These are phyloP conservation scores for cucumber (Cucumis sativus) DNA, from an alignment of 306 rosid genomes.

Conservation along the genomic window Cucumber_9930_V3 NC_026660.2:24410001-24410500, in stretches of 20 bases:
- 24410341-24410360: constrained; percentile 72
- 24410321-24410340: constrained; percentile 66
- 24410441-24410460: constrained; percentile 57
- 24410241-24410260: constrained; percentile 91
- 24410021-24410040: constrained; percentile 37
- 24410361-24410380: constrained; percentile 84
- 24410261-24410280: constrained; percentile 57
- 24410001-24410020: constrained; percentile 56
- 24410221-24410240: constrained; percentile 68
- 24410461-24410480: constrained; percentile 79
- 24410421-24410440: constrained; percentile 39
- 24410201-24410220: constrained; percentile 59
- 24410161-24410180: constrained; percentile 49
- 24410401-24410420: constrained; percentile 71
- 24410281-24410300: constrained; percentile 60
- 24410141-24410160: constrained; percentile 71
- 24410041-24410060: constrained; percentile 62
- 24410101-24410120: constrained; percentile 41
- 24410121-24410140: constrained; percentile 49
- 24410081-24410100: constrained; percentile 37
- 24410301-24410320: constrained; percentile 48
- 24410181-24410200: constrained; percentile 46
- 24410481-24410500: constrained; percentile 85
- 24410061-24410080: constrained; percentile 50
- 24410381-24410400: constrained; percentile 46